These are phyloP conservation scores for Eucalyptus fibrosa DNA, from an alignment of 345 rosid genomes.

Conservation along the genomic window DNA sequence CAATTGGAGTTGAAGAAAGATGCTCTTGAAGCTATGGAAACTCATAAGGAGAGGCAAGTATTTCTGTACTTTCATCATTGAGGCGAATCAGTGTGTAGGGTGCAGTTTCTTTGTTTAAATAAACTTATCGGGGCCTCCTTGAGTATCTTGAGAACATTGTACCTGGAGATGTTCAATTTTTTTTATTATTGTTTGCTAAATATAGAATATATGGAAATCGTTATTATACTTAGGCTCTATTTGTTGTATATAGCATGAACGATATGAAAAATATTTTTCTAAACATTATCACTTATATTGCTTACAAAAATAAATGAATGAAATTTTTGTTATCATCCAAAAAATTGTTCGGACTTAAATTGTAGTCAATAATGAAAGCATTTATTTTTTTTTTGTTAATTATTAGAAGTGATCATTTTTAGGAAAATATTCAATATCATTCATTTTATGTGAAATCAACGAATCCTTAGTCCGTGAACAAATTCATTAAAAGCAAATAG, in stretches of 20 bases:
- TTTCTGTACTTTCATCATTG: neutral
- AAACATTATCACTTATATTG: neutral
- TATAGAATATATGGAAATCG: neutral
- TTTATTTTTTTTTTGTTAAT: neutral
- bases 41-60: conserved; percentile 77
- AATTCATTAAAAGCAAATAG: neutral
- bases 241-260: neutral
- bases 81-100: neutral
- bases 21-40: conserved; percentile 87
- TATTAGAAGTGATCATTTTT: neutral
- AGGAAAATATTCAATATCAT: neutral
- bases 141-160: neutral
- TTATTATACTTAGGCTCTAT: neutral
- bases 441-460: neutral
- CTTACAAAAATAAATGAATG: neutral
- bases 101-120: neutral
- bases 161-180: neutral
- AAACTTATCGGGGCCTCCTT: neutral
- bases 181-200: neutral
- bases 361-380: neutral
- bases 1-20: conserved; percentile 84
- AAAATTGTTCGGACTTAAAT: neutral
- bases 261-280: neutral
- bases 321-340: neutral
- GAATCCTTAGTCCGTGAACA: too few relatives aligned